Conservation (phyloP, 2,329 filamentous ascomycete genomes). For the Xylariaceae sp. region DNA sequence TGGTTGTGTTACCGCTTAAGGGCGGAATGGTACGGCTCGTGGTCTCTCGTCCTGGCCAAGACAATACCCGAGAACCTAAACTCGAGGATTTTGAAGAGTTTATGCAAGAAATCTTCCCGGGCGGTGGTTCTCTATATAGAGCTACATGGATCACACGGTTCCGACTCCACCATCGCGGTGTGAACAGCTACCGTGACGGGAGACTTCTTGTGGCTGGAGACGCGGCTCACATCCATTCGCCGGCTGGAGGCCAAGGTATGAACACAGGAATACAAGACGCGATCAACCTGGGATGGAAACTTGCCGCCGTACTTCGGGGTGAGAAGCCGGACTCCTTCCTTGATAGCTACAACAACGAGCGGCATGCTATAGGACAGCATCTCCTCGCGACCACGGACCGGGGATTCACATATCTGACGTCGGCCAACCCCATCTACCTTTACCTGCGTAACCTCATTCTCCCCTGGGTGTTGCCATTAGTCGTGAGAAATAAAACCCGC, state of each 20-base stretch:
- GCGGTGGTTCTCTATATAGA: conserved; percentile 37
- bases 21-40: conserved; percentile 38
- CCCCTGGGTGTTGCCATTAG: conserved; percentile 45
- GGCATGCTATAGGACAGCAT: conserved; percentile 51
- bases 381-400: conserved; percentile 49
- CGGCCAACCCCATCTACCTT: conserved; percentile 43
- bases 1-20: conserved; percentile 42
- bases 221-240: conserved; percentile 62
- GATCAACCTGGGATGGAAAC: conserved; percentile 57
- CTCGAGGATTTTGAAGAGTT: conserved; percentile 43
- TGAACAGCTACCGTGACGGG: conserved; percentile 48
- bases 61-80: conserved; percentile 22
- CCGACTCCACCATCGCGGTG: conserved; percentile 50
- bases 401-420: conserved; percentile 46
- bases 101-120: conserved; percentile 36
- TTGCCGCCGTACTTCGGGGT: conserved; percentile 48
- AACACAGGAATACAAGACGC: conserved; percentile 59
- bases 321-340: conserved; percentile 48
- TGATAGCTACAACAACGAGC: conserved; percentile 53
- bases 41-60: conserved; percentile 31
- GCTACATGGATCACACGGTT: conserved; percentile 52
- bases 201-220: conserved; percentile 62
- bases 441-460: conserved; percentile 48
- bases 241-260: conserved; percentile 63
- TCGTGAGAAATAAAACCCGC: conserved; percentile 33